Percentiles rank a stretch among this genome's conserved stretches.
Conservation (phyloP, 768 basidiomycete species). For the Mycena leptocephala region DNA sequence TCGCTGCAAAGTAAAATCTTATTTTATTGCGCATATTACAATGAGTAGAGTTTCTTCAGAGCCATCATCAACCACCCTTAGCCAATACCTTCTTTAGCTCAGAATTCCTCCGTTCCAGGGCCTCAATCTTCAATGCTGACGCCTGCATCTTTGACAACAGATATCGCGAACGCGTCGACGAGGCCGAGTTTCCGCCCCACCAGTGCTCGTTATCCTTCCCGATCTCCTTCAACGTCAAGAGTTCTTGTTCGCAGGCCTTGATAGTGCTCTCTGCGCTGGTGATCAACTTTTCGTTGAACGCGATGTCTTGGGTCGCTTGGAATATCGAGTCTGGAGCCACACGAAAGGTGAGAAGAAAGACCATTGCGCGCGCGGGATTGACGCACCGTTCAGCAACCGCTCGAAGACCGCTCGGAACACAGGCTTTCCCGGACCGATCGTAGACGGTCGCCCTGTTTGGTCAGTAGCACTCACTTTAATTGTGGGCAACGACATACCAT, state of each 20-base stretch:
- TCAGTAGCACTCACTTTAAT: slow-evolving; percentile 47
- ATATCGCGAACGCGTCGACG: slow-evolving; percentile 74
- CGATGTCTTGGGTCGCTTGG: slow-evolving; percentile 86
- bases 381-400: slow-evolving; percentile 81
- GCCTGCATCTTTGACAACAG: slow-evolving; percentile 83
- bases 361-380: background rate
- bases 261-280: slow-evolving; percentile 75
- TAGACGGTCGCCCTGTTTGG: slow-evolving; percentile 71
- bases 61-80: slow-evolving; percentile 49
- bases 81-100: slow-evolving; percentile 75
- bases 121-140: slow-evolving; percentile 78
- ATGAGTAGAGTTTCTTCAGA: background rate
- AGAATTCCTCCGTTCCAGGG: slow-evolving; percentile 79
- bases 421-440: slow-evolving; percentile 92
- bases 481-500: slow-evolving; percentile 59
- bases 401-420: slow-evolving; percentile 91
- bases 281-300: slow-evolving; percentile 81
- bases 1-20: no score
- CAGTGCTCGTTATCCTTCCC: slow-evolving; percentile 64
- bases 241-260: slow-evolving; percentile 82
- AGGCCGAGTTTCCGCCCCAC: slow-evolving; percentile 63
- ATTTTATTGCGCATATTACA: background rate
- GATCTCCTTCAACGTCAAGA: slow-evolving; percentile 78
- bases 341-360: slow-evolving; percentile 20
- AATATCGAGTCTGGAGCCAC: slow-evolving; percentile 77